These are phyloP conservation scores for Candida chilensis DNA, from an alignment of 805 yeast species.

Conservation along the genomic window DNA sequence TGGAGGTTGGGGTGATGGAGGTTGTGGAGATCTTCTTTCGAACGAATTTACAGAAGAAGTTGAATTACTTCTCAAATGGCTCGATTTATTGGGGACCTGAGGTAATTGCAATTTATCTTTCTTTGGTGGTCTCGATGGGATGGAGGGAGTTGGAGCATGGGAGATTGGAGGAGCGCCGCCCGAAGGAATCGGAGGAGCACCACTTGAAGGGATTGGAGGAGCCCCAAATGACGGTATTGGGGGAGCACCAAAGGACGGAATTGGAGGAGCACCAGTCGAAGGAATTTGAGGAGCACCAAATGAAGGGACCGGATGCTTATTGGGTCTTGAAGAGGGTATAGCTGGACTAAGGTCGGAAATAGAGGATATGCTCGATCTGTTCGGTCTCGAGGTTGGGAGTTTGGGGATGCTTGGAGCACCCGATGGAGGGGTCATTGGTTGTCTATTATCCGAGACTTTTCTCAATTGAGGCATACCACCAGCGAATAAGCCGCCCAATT, in stretches of 20 bases:
- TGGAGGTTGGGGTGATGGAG: constrained; percentile 9
- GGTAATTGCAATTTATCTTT: no score
- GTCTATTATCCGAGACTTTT: constrained; percentile 22
- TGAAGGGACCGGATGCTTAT: constrained; percentile 7
- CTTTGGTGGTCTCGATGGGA: constrained; percentile 9
- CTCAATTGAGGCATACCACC: constrained; percentile 74
- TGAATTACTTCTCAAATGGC: constrained; percentile 18
- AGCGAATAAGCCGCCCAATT: constrained; percentile 62
- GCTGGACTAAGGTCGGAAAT: no score
- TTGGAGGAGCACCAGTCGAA: constrained; percentile 13
- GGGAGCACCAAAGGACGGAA: constrained; percentile 9
- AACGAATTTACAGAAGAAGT: constrained; percentile 9
- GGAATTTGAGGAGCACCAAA: constrained; percentile 17
- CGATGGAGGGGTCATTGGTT: constrained; percentile 21
- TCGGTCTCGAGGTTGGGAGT: constrained; percentile 3
- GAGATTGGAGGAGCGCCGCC: constrained; percentile 8
- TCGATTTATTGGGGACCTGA: constrained; percentile 20
- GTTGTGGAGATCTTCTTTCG: constrained; percentile 8
- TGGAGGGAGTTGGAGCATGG: constrained; percentile 6
- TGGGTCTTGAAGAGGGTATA: constrained; percentile 9
- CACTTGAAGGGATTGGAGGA: constrained; percentile 9
- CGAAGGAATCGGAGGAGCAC: constrained; percentile 10
- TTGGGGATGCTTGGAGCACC: constrained; percentile 26
- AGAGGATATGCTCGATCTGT: no score
- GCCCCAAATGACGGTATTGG: constrained; percentile 5